A percentile compares a stretch with the other conserved stretches of the same genome.
Conservation (phyloP, 106 monocot species). For the Phalaenopsis aphrodite region DNA sequence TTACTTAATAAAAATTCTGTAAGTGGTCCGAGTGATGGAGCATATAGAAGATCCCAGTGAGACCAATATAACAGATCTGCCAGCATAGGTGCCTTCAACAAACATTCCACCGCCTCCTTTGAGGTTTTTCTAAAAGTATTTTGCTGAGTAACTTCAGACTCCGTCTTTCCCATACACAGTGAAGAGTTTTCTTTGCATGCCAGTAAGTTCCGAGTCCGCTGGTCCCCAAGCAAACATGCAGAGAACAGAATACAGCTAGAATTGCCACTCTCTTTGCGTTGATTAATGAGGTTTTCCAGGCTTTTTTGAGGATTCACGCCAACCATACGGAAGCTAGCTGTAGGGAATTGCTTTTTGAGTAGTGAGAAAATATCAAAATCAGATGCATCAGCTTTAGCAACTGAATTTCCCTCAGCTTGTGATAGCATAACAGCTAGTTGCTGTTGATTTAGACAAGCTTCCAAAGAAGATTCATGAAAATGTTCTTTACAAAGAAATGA, state of each 20-base stretch:
- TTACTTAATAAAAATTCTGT: conserved; percentile 59
- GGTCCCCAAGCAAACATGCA: conserved; percentile 43
- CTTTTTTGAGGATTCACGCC: conserved; percentile 25
- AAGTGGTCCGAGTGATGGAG: conserved; percentile 68
- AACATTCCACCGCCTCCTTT: conserved; percentile 68
- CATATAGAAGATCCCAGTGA: conserved; percentile 87
- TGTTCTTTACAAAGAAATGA: conserved; percentile 16
- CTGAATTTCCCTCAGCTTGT: conserved; percentile 37
- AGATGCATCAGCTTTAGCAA: conserved; percentile 15
- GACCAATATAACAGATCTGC: conserved; percentile 82
- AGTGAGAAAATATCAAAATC: conserved; percentile 36
- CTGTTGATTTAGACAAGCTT: conserved; percentile 33
- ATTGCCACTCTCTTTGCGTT: conserved; percentile 19
- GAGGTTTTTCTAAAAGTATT: conserved; percentile 15
- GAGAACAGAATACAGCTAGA: conserved; percentile 54
- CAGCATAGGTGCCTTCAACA: conserved; percentile 77
- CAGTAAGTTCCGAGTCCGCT: conserved; percentile 9
- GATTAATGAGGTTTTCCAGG: conserved; percentile 20
- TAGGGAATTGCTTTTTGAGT: conserved; percentile 84
- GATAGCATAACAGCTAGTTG: conserved; percentile 59
- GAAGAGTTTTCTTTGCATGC: conserved; percentile 8
- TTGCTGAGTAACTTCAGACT: conserved; percentile 6
- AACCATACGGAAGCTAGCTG: conserved; percentile 41
- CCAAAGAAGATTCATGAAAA: conserved; percentile 16
- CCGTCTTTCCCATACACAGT: neutral